Base-by-base conservation (phyloP, 2,329 filamentous ascomycete species). In the Sarocladium brachiariae region DNA sequence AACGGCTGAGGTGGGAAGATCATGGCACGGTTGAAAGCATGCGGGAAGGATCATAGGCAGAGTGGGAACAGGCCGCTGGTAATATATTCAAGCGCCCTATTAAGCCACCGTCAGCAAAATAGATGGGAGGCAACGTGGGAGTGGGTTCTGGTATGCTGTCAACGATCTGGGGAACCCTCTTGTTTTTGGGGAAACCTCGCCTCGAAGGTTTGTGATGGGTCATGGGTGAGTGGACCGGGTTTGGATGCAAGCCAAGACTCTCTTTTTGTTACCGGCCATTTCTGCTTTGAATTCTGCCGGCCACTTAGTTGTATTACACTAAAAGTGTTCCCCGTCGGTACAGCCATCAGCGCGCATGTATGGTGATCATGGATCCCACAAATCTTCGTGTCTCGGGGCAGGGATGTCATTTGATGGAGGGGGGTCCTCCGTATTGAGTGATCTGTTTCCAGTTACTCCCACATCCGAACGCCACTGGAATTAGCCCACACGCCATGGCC, bases 1-100 rank as follows among this genome's bases (percentile, higher is more conserved):
- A 47, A 25, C 43, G 43, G 43, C 14, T 4, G 43, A 47, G 43
- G 43, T 25, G 25, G 19, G 43, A 27, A 27, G 43, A 47, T 47
- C 43, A 47, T 47, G 43, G 27, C 25, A 47, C 27, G 43, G 25
- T 33, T 31, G 16, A 19, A 43, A 25, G 39, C 39, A 19, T 43
- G 39, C 39, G 25, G 27, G 43, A 30, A 21, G n/a, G 25, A 6
- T 14, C 25, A 33, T 47, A 25, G 43, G 43, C 11, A 35, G 3
- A 10, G 25, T 13, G 11, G 43, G 43, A 23, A 33, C 43, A 19
- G 39, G 25, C 13, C n/a, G 27, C 16, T 19, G 25, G 24, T 33
- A 47, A 47, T 47, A 47, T 45, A 45, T 33, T 31, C 25, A 19
- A 9, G 21, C 39, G 21, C 39, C 39, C 14, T n/a, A 8, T n/a